These are phyloP conservation scores for Podaxis sp. DNA, from an alignment of 768 basidiomycete genomes.

Conservation along the genomic window DNA sequence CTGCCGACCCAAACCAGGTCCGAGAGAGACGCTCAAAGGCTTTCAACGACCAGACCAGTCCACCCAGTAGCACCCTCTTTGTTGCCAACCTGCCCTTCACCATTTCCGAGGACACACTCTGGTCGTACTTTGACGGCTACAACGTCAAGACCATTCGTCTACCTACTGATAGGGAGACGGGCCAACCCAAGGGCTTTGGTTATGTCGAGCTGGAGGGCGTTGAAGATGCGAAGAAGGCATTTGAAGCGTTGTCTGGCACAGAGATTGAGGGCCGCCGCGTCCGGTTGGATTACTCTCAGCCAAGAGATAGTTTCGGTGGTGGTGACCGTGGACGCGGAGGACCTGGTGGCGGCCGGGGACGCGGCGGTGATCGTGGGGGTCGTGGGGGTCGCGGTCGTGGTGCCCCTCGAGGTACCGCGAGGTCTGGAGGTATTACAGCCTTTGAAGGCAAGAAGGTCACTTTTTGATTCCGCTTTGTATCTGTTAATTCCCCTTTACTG, in stretches of 20 bases:
- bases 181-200: slow-evolving; percentile 91
- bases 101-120: slow-evolving; percentile 79
- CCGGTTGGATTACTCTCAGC: slow-evolving; percentile 85
- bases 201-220: slow-evolving; percentile 92
- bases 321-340: slow-evolving; percentile 46
- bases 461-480: slow-evolving; percentile 33
- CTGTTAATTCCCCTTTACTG: slow-evolving; percentile 10
- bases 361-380: slow-evolving; percentile 35
- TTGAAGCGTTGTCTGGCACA: slow-evolving; percentile 60
- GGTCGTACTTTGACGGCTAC: slow-evolving; percentile 88
- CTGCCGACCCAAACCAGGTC: slow-evolving; percentile 51
- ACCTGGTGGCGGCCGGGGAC: slow-evolving; percentile 36
- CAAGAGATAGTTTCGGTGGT: slow-evolving; percentile 61
- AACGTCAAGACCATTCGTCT: slow-evolving; percentile 87
- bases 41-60: slow-evolving; percentile 68
- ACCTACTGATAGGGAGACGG: slow-evolving; percentile 90
- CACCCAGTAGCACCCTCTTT: slow-evolving; percentile 78
- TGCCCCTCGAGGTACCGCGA: slow-evolving; percentile 44
- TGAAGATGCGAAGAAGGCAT: slow-evolving; percentile 78
- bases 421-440: slow-evolving; percentile 62
- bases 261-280: slow-evolving; percentile 82
- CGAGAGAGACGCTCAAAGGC: slow-evolving; percentile 71
- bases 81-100: slow-evolving; percentile 88
- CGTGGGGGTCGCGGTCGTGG: slow-evolving; percentile 45
- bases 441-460: slow-evolving; percentile 70